These are phyloP conservation scores for Phytophthora europaea DNA, from an alignment of 352 stramenopile genomes.

Conservation along the genomic window DNA sequence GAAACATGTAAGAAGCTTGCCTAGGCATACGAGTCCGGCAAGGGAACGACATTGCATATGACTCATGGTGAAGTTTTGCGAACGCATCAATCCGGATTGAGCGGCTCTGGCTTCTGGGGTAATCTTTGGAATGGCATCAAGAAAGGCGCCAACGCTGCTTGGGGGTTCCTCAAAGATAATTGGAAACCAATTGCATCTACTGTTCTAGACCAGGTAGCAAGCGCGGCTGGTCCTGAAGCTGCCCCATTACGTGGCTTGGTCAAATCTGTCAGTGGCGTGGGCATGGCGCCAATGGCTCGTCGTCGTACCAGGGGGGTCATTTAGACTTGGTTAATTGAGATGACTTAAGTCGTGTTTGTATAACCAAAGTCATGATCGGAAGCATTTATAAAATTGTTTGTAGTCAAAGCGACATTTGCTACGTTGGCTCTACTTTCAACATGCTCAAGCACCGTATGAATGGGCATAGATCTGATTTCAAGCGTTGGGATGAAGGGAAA, in stretches of 20 bases:
- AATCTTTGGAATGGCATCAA: slow-evolving; percentile 16
- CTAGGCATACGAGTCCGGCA: too few relatives aligned
- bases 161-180: slow-evolving; percentile 1
- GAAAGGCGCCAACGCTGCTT: slow-evolving; percentile 1
- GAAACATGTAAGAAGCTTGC: too few relatives aligned
- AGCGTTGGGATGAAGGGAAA: slow-evolving; percentile 6
- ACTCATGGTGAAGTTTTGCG: too few relatives aligned
- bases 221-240: slow-evolving; percentile 3
- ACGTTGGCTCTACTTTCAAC: slow-evolving; percentile 2
- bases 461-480: slow-evolving; percentile 8
- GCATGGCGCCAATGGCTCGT: slow-evolving; percentile 6
- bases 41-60: too few relatives aligned
- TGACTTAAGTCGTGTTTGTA: slow-evolving; percentile 13
- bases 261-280: neutral
- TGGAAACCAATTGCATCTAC: slow-evolving; percentile 5
- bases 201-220: slow-evolving; percentile 2
- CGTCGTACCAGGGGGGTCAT: too few relatives aligned
- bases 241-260: slow-evolving; percentile 8
- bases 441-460: slow-evolving; percentile 2
- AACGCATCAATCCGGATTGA: slow-evolving; percentile 9
- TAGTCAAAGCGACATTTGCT: slow-evolving; percentile 12
- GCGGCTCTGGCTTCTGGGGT: too few relatives aligned
- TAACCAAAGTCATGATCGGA: slow-evolving; percentile 12
- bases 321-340: too few relatives aligned
- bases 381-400: slow-evolving; percentile 11